Evolutionary conservation across 257 asterid genomes (phyloP), one percentile per base, ranked within the genome.

Genomic region (Solanum lycopersicoides): DNA sequence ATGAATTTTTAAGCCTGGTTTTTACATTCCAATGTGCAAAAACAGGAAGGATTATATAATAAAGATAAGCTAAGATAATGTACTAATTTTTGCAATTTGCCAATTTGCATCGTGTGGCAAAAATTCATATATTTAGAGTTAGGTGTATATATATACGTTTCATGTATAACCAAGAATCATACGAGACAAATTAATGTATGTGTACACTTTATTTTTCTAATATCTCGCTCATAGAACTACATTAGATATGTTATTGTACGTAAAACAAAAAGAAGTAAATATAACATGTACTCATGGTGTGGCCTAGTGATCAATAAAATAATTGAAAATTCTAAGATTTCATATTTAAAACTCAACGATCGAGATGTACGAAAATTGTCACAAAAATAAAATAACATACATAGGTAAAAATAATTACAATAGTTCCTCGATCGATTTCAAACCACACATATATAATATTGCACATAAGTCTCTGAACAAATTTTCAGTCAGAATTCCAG

Each of bases 311-410:
- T 18, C 4, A 53, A 53, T 6, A 53, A 53, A 53, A 0, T 56
- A 11, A 0, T 2, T 18, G 4, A 18, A 0, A 56, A 7, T 11
- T 5, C 0, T 56, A 10, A 18, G 2, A 0, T 18, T 56, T 56
- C 65, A 18, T 0, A 10, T 56, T 56, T 11, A 56, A 18, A 56
- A 56, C 12, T 56, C 65, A 56, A 0, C 4, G 4, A 16, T 53
- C 23, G 0, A 53, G 1, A 53, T 53, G 0, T 10, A 16, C 4
- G 0, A 53, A 16, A 16, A 1, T 3, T 53, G n/a, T 7, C n/a
- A 0, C 1, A n/a, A 8, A 30, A 32, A 60, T 21, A 60, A 60
- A 4, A 60, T 9, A 60, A 23, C 28, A 23, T 18, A 34, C 12
- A 21, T 41, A 76, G 32, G 60, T 76, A n/a, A 76, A 42, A 76